These are phyloP conservation scores for Rosa hybrid DNA, from an alignment of 331 rosid genomes.

Conservation along the genomic window DNA sequence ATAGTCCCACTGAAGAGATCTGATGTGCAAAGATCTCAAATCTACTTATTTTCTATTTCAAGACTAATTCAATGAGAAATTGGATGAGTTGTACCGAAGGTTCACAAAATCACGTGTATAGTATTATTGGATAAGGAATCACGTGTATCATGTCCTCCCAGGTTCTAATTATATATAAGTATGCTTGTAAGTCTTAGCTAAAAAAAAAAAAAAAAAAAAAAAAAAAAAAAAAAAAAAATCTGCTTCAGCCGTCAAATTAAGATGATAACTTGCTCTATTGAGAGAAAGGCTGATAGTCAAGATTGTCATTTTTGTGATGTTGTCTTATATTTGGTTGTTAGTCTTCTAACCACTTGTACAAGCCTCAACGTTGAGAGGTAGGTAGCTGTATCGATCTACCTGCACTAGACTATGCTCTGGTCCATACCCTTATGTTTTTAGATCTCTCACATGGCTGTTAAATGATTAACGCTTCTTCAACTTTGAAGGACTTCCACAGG, in stretches of 20 bases:
- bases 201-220: too few species aligned
- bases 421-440: not conserved
- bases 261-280: too few species aligned
- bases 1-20: too few species aligned
- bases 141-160: not conserved
- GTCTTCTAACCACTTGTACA: not conserved
- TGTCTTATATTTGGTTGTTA: not conserved
- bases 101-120: too few species aligned
- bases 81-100: too few species aligned
- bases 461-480: not conserved
- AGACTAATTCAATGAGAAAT: too few species aligned
- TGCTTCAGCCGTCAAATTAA: too few species aligned
- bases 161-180: not conserved
- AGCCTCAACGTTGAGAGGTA: not conserved
- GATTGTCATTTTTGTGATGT: not conserved
- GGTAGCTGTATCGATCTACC: not conserved
- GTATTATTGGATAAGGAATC: not conserved
- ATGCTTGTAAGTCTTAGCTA: too few species aligned
- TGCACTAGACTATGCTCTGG: not conserved
- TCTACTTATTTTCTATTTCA: too few species aligned
- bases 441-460: slow-evolving; percentile 43
- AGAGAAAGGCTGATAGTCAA: too few species aligned
- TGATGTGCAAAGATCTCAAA: too few species aligned
- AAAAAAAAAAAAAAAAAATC: too few species aligned
- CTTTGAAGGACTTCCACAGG: not conserved